Conservation (phyloP, 2,329 filamentous ascomycete genomes). For the Xylariomycetidae sp. region DNA sequence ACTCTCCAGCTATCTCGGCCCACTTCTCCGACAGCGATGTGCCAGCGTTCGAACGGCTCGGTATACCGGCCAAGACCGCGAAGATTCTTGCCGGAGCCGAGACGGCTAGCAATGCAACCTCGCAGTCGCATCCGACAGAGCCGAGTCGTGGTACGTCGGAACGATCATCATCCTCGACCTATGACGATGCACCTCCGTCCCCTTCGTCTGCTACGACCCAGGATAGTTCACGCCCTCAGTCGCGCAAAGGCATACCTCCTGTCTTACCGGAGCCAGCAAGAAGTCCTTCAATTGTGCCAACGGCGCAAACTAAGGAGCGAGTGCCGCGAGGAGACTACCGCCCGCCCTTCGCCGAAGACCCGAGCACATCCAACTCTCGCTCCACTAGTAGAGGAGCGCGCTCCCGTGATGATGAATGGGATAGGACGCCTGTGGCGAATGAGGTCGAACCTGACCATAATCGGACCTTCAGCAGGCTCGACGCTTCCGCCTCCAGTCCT, state of each 20-base stretch:
- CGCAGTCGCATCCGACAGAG: conserved; percentile 18
- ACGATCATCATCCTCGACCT: conserved; percentile 36
- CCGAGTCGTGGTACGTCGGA: conserved; percentile 28
- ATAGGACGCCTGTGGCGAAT: conserved; percentile 16
- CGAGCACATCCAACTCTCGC: conserved; percentile 5
- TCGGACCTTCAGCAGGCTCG: conserved; percentile 5
- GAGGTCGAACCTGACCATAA: conserved; percentile 18
- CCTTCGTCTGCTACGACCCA: conserved; percentile 34
- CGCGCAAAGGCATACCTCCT: conserved; percentile 26
- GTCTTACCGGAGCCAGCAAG: conserved; percentile 14
- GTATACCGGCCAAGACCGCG: conserved; percentile 19
- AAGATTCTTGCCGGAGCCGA: conserved; percentile 15
- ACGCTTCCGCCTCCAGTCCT: conserved; percentile 8
- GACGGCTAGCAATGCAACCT: conserved; percentile 15
- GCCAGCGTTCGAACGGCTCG: conserved; percentile 23
- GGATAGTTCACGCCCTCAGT: conserved; percentile 37
- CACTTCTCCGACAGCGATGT: conserved; percentile 25
- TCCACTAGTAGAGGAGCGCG: conserved; percentile 5
- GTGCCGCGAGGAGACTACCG: conserved; percentile 6
- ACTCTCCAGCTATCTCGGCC: conserved; percentile 19
- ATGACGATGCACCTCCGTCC: conserved; percentile 32
- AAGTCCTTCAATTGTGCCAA: conserved; percentile 2
- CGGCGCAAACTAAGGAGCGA: conserved; percentile 8
- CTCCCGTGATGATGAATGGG: conserved; percentile 18
- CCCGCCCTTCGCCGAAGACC: conserved; percentile 6